Base-by-base conservation (phyloP, 2,329 filamentous ascomycete genomes). In the Ophiostoma perfectum region DNA sequence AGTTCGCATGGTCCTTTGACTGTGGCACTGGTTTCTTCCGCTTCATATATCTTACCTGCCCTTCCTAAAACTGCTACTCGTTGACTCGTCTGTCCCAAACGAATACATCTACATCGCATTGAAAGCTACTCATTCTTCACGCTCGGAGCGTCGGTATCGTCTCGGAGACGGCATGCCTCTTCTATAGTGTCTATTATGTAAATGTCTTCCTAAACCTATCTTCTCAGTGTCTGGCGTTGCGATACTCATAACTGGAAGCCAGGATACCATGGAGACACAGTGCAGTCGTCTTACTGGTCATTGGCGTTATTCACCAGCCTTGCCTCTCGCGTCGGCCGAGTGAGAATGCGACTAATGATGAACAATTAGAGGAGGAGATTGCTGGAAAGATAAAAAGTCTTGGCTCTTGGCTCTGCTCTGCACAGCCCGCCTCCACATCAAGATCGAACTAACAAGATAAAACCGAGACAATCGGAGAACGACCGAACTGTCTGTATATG, bases 391-490 rank as follows among this genome's bases (percentile, higher is more conserved):
- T 36, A 55, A 55, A 55, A 55, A 11, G 6, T 7, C 49, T 55
- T 36, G n/a, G 49, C 49, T 11, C 8, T 55, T 55, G 49, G 49
- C 49, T 55, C 27, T 55, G 49, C 49, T 55, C 27, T 55, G 49
- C 18, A 55, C 49, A 55, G 49, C 49, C 49, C 49, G 49, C 49
- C 49, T 18, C 49, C 49, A 55, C 49, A 55, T 7, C 49, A 36
- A 55, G 49, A 55, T 55, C 49, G 27, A 27, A 27, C 14, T n/a
- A 18, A 55, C 18, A 9, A 55, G 49, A 55, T 55, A 55, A 55
- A 55, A 55, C 49, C n/a, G 49, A 55, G 49, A 55, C 12, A 55
- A 55, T 55, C 49, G 49, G 49, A 55, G 49, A 55, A 55, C n/a
- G 27, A 27, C 27, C 27, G 27, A 27, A 27, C 27, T 27, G 27